Base-by-base conservation (phyloP, 1,284 basidiomycete genomes). In the Cutaneotrichosporon dermatis region DNA sequence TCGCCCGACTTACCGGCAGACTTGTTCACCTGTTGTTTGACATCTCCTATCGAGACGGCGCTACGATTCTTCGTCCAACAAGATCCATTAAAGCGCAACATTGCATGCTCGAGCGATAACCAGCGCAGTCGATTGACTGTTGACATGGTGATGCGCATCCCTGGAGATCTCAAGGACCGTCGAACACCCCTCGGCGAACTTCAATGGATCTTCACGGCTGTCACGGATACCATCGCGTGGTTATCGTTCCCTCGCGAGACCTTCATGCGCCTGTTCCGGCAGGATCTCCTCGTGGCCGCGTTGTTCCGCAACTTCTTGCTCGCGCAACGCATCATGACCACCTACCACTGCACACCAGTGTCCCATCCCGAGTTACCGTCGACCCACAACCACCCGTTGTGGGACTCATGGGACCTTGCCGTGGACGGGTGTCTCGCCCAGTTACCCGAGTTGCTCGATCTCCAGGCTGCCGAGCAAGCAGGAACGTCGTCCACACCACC, bases 211-310 rank as follows among this genome's bases (percentile, higher is more conserved):
- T 98, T 99, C 79, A 98, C 92, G 2, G 92, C 95, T 44, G 92
- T 99, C 65, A 99, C 95, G 13, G 95, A 99, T 78, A 98, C 95
- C 7, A 98, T 99, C 65, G 96, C 96, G 11, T 99, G 96, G 95
- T 93, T 94, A 10, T 92, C 92, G 0, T 93, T 99, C 72, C 90
- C 93, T 16, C 85, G 89, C 54, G 91, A 95, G 54, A 85, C 93
- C 10, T 99, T 99, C 79, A 93, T 92, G 46, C 85, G 92, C 42
- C 81, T 99, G 37, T 99, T 98, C 78, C 85, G 96, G 51, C 96
- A 94, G 61, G 95, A 99, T 74, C 84, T 99, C 56, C 85, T 98
- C 56, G 92, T 99, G 51, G 95, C 96, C 0, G 95, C 92, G 6
- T 82, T 99, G 2, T 97, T 98, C 80, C 87, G 95, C 49, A 98